Base-by-base conservation (phyloP, 164 flowering plant genomes). In the Magnolia officinalis region DNA sequence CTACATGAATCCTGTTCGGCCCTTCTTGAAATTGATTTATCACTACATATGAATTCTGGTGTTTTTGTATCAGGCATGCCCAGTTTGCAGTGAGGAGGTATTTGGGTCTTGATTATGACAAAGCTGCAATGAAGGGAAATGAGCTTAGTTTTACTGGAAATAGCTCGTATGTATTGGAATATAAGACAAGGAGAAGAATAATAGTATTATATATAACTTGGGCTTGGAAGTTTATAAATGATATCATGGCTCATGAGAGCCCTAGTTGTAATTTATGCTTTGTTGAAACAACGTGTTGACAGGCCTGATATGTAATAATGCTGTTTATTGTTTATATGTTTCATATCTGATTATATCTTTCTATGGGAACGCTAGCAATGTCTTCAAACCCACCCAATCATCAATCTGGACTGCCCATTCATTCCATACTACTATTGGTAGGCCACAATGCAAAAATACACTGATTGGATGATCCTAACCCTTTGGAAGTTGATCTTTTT, bases 1-100 rank as follows among this genome's bases (percentile, higher is more conserved):
- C 18, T 16, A 20, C 21, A 63, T 63, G 66, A 5, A 63, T 68
- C 26, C 5, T 19, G 71, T 68, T 21, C 26, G 72, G 72, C 51
- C 50, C 5, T 20, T n/a, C 23, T 72, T 52, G 50, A 55, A 55
- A 55, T 55, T 8, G 61, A 55, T 70, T 67, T 73, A n/a, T 51
- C 26, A 63, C 49, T 21, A 58, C 14, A 31, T 13, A 24, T 1
- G 31, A 7, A 23, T 1, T 13, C 5, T 55, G 31, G 20, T 67
- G 45, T 74, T 74, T 65, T 23, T 71, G 23, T 14, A 31, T 67
- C 80, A 82, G 84, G 80, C 81, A 66, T 82, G 84, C 75, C 82
- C 84, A 7, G 68, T 82, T 11, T 82, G 82, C 81, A 73, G 24
- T 21, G 78, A 66, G 31, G 80, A 82, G 70, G 84, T 82, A 31